Evolutionary conservation across 441 rosid species (phyloP), one percentile per base, ranked within the genome.

Genomic region (Populus hybrid): DNA sequence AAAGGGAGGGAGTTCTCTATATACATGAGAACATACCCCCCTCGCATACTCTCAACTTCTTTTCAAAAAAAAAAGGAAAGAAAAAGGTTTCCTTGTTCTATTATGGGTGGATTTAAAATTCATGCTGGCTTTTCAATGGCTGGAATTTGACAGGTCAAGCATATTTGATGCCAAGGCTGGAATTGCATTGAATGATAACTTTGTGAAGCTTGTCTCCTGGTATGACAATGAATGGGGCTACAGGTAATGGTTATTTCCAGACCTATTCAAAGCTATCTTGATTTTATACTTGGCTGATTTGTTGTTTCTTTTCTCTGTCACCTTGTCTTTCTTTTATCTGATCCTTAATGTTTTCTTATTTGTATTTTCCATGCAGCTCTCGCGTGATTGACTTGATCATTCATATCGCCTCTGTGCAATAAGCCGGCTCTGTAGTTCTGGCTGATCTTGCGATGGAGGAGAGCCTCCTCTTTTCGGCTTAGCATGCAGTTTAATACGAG

Each of bases 101-200:
- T 14, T 45, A 45, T 59, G 10, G 8, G 8, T 73, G 73, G 73
- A 53, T 16, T 7, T 40, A 40, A 40, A 40, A 40, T 40, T 8
- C 16, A 9, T 59, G 56, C 38, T 73, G 0, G 71, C 28, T 9
- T 24, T 74, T 21, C 4, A 8, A 59, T 56, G 14, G 11, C 16
- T 72, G 28, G 56, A 45, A 31, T 71, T 64, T 74, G 20, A 28
- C 85, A 89, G 93, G 86, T 91, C 93, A 42, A 90, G 95, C 88
- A 91, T 90, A 69, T 88, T 91, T 1, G 85, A 91, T 76, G 92
- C 93, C 69, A 78, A 91, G 87, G 95, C 93, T 59, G 95, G 91
- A 83, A 89, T 89, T 78, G 88, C 92, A 23, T 73, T 88, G 86
- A 90, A 75, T 50, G 73, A 83, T 3, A 87, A 84, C 80, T 89